phyloP scores from a whole-genome alignment of 257 asterid genomes.

The Solanum chiquidenum region DNA sequence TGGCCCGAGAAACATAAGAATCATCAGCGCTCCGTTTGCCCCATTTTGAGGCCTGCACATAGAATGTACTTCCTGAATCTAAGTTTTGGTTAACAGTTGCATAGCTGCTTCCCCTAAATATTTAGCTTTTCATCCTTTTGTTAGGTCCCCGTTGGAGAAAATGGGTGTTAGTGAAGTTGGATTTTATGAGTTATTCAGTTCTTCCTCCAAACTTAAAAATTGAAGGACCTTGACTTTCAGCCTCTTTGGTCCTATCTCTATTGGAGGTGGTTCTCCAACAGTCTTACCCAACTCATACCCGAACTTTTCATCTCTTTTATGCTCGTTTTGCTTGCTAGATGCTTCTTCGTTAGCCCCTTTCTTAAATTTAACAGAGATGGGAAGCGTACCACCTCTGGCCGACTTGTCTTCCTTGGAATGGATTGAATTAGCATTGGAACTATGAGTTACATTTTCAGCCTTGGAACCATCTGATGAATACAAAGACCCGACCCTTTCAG shows the following conservation, averaged over 20 bases:
- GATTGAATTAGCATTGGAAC: not conserved
- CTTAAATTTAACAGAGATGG: not conserved
- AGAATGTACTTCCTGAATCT: conserved; percentile 3
- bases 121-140: not conserved
- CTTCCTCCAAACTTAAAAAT: not conserved
- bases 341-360: not conserved
- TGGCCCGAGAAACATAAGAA: not conserved
- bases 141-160: not conserved
- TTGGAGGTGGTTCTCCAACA: conserved; percentile 3
- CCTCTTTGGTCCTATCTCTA: conserved; percentile 8
- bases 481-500: not conserved
- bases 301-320: not conserved
- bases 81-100: conserved; percentile 2
- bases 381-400: not conserved
- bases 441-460: not conserved
- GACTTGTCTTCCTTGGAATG: not conserved
- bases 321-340: not conserved
- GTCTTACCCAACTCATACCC: not conserved
- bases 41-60: conserved; percentile 7
- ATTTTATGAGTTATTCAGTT: not conserved
- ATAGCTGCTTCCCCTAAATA: not conserved
- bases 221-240: conserved; percentile 9
- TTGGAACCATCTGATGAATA: not conserved
- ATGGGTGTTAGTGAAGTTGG: not conserved
- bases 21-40: not conserved